Evolutionary conservation across 208 protist species (phyloP), one percentile per base, ranked within the genome.

Genomic region (Leishmania mexicana): DNA sequence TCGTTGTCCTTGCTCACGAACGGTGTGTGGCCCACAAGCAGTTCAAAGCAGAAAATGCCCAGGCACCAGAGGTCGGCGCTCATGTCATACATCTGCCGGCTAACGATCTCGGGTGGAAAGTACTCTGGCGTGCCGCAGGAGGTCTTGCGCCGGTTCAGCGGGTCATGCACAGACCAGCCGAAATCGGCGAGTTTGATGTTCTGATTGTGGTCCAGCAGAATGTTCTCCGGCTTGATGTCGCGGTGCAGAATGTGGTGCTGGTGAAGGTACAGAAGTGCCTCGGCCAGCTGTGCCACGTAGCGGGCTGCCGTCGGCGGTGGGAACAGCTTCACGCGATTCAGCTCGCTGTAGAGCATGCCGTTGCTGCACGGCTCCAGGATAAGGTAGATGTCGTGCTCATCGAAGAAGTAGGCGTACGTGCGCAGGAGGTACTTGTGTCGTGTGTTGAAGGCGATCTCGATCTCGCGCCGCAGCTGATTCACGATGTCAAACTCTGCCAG

Each of bases 141-240:
- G 47, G 98, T 99, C 82, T 94, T 97, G 70, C 97, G 92, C 19
- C 96, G 89, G 74, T 94, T 93, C 40, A 95, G 90, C 21, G 98
- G 98, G 72, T 99, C 96, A 86, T 99, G 99, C 58, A 99, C 99
- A 10, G 96, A 99, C 99, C 99, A 99, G 31, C 99, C 99, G 95
- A 99, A 99, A 89, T 99, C 99, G 10, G 99, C 99, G 28, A 99
- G 98, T 85, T 99, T 99, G 68, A 99, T 93, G 83, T 99, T 98
- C 64, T 95, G 87, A 76, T 99, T 95, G 73, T 95, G 90, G 75
- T 98, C 95, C 4, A 99, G 88, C 28, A 98, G 87, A 79, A 98
- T 97, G 80, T 98, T 98, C 86, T 98, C 96, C 6, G 96, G 97
- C 76, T 99, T 99, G 78, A 99, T 99, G 83, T 99, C 98, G 38